Evolutionary conservation across 768 basidiomycete genomes (phyloP).

Genomic region (Naganishia vishniacii): DNA sequence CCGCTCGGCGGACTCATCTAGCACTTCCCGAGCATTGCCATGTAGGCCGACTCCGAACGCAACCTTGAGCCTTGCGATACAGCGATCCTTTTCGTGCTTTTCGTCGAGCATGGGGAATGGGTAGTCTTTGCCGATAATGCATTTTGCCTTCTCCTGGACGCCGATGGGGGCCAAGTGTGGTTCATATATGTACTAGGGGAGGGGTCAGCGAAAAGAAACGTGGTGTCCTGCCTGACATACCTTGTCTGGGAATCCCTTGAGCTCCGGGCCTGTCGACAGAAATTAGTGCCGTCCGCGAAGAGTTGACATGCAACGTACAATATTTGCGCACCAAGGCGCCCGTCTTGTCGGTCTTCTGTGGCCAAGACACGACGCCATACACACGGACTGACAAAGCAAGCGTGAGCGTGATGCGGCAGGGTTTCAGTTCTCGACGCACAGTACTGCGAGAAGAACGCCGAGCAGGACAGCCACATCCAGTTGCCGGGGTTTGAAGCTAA

Average conservation of each 20-base stretch:
- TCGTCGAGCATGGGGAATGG: slow-evolving; percentile 49
- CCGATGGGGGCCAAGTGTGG: slow-evolving; percentile 46
- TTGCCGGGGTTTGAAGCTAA: slow-evolving; percentile 40
- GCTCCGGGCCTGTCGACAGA: slow-evolving; percentile 41
- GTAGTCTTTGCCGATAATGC: slow-evolving; percentile 49
- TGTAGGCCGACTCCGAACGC: slow-evolving; percentile 45
- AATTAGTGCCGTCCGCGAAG: neutral
- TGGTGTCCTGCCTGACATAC: slow-evolving; percentile 26
- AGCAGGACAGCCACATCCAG: slow-evolving; percentile 51
- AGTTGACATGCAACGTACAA: slow-evolving; percentile 29
- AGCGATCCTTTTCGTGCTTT: slow-evolving; percentile 41
- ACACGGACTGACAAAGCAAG: slow-evolving; percentile 34
- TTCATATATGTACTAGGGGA: slow-evolving; percentile 47
- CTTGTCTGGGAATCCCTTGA: slow-evolving; percentile 50
- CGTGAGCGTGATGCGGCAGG: neutral
- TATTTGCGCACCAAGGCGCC: slow-evolving; percentile 48
- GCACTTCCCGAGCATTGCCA: slow-evolving; percentile 42
- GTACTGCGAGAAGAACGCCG: slow-evolving; percentile 48
- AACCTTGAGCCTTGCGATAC: slow-evolving; percentile 45
- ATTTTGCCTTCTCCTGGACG: slow-evolving; percentile 45
- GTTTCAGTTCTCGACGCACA: slow-evolving; percentile 33
- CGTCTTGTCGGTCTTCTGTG: slow-evolving; percentile 46
- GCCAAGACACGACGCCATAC: slow-evolving; percentile 46
- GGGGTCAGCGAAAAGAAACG: neutral
- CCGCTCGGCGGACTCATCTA: slow-evolving; percentile 43